Percentiles rank a stretch among this genome's conserved stretches.
Evolutionary conservation across 2,329 filamentous ascomycete genomes (phyloP).

Genomic region (Stemphylium beticola): DNA sequence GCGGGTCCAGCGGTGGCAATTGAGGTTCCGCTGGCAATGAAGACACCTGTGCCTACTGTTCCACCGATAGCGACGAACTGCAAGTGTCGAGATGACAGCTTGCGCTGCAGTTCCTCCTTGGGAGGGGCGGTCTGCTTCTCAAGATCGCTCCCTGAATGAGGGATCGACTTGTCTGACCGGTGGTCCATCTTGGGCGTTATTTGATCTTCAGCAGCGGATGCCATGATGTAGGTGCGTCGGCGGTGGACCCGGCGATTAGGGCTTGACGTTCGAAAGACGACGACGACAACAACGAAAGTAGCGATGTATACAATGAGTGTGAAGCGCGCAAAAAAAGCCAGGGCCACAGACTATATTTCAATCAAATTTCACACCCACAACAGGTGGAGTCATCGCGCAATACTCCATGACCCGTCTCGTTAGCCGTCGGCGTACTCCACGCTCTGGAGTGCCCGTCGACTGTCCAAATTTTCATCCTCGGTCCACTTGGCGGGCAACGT

Average conservation of each 20-base stretch:
- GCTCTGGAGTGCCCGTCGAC: constrained; percentile 32
- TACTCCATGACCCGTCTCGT: constrained; percentile 22
- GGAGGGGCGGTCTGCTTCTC: constrained; percentile 44
- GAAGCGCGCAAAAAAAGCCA: constrained; percentile 17
- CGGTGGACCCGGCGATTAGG: constrained; percentile 13
- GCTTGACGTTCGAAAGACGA: constrained; percentile 16
- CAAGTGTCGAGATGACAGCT: constrained; percentile 46
- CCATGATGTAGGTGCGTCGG: constrained; percentile 26
- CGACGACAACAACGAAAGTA: constrained; percentile 15
- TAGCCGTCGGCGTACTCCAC: constrained; percentile 35
- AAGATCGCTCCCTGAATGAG: constrained; percentile 39
- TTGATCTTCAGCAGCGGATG: constrained; percentile 28
- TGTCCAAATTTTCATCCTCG: constrained; percentile 42
- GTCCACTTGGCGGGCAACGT: constrained; percentile 35
- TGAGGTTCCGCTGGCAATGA: constrained; percentile 58
- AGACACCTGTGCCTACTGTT: constrained; percentile 61
- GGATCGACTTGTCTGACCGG: constrained; percentile 39
- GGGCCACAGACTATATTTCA: constrained; percentile 30
- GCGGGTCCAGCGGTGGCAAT: constrained; percentile 57
- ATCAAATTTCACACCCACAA: constrained; percentile 15
- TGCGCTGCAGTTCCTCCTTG: constrained; percentile 42
- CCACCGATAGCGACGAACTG: constrained; percentile 51
- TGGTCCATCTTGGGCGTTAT: constrained; percentile 38
- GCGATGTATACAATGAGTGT: constrained; percentile 22
- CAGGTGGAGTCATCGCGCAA: constrained; percentile 27